Evolutionary conservation across 352 stramenopile genomes (phyloP).

Genomic region (Phytopythium vexans): DNA sequence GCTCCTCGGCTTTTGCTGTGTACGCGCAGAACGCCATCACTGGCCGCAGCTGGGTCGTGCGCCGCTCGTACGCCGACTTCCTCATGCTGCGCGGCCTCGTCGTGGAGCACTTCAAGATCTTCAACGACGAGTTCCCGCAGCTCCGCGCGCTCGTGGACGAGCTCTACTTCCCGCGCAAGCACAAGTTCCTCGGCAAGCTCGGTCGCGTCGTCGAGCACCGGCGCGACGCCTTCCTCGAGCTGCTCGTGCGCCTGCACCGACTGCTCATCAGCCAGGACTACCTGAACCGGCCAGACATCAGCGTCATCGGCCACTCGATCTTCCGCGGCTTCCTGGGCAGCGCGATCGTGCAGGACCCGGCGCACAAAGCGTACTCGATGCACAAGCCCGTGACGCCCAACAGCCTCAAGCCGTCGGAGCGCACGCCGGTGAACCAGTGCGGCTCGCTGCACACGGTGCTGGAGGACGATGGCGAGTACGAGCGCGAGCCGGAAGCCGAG

Average conservation of each 20-base stretch:
- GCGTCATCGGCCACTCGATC: constrained; percentile 57
- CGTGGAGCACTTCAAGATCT: constrained; percentile 48
- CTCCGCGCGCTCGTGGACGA: constrained; percentile 36
- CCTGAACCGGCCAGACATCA: constrained; percentile 48
- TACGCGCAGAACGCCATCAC: constrained; percentile 74
- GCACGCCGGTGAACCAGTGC: constrained; percentile 57
- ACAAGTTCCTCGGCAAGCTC: constrained; percentile 53
- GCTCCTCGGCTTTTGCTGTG: constrained; percentile 54
- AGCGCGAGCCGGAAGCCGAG: constrained; percentile 20
- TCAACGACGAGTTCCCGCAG: constrained; percentile 46
- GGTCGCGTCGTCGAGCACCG: constrained; percentile 57
- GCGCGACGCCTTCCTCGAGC: constrained; percentile 63
- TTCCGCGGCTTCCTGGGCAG: constrained; percentile 67
- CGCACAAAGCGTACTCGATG: constrained; percentile 56
- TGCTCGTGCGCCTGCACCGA: constrained; percentile 54
- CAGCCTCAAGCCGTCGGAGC: constrained; percentile 24
- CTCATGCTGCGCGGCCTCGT: constrained; percentile 52
- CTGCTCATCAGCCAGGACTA: constrained; percentile 68
- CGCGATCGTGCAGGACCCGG: constrained; percentile 44
- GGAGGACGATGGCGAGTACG: constrained; percentile 48
- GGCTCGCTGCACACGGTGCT: constrained; percentile 56
- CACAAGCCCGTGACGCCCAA: constrained; percentile 24
- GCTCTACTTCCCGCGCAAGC: constrained; percentile 72
- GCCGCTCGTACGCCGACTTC: constrained; percentile 68
- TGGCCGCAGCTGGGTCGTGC: constrained; percentile 66